phyloP scores from a whole-genome alignment of 2,329 filamentous ascomycete species.

The Cladorrhinum sp. region DNA sequence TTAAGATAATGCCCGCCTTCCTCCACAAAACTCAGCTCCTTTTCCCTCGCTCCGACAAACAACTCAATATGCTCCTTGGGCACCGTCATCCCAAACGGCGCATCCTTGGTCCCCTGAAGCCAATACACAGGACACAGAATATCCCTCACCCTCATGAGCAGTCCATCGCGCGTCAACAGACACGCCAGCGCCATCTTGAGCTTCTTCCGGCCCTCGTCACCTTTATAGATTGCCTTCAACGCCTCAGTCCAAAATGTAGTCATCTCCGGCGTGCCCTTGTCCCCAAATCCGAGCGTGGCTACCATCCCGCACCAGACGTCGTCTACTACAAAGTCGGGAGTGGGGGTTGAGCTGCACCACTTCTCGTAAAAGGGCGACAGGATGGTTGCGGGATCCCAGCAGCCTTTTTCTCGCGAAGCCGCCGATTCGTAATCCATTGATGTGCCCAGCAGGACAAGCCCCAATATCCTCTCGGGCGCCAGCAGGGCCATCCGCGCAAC shows the following conservation, averaged over 20 bases:
- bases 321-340: slow-evolving; percentile 47
- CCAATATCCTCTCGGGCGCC: slow-evolving; percentile 45
- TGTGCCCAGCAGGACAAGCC: slow-evolving; percentile 48
- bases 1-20: slow-evolving; percentile 49
- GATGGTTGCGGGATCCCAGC: slow-evolving; percentile 47
- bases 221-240: slow-evolving; percentile 45
- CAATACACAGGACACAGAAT: slow-evolving; percentile 51
- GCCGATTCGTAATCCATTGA: slow-evolving; percentile 53
- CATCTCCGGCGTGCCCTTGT: slow-evolving; percentile 35
- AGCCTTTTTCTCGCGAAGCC: slow-evolving; percentile 43
- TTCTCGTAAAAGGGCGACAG: slow-evolving; percentile 42
- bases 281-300: slow-evolving; percentile 44
- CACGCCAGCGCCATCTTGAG: slow-evolving; percentile 44
- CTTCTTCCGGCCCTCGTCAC: slow-evolving; percentile 48
- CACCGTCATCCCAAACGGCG: slow-evolving; percentile 39
- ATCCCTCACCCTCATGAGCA: slow-evolving; percentile 43
- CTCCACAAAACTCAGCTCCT: slow-evolving; percentile 42
- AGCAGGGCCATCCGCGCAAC: slow-evolving; percentile 49
- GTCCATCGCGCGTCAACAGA: slow-evolving; percentile 46
- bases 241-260: slow-evolving; percentile 45
- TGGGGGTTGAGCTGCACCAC: slow-evolving; percentile 40
- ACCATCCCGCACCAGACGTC: slow-evolving; percentile 47
- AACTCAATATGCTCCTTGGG: slow-evolving; percentile 49
- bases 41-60: slow-evolving; percentile 45
- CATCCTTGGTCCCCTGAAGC: slow-evolving; percentile 49